Evolutionary conservation across 1,284 basidiomycete species (phyloP).

Genomic region (Boletus austroedulis): DNA sequence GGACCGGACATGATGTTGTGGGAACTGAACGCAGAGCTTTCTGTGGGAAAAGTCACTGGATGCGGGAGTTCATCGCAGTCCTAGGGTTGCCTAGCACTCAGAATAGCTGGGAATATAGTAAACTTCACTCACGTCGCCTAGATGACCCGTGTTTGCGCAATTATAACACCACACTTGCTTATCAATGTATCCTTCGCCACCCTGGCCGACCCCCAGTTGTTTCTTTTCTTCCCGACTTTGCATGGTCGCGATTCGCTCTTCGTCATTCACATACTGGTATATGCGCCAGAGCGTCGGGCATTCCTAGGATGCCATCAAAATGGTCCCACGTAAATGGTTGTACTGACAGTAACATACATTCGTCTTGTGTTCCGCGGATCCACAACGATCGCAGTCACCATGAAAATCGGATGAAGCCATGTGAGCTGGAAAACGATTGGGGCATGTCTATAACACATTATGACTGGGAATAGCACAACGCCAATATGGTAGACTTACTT

Average conservation of each 20-base stretch:
- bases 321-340: neutral
- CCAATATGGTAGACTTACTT: constrained; percentile 41
- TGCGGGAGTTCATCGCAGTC: constrained; percentile 65
- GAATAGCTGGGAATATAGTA: neutral
- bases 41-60: constrained; percentile 48
- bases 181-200: constrained; percentile 75
- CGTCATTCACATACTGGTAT: constrained; percentile 71
- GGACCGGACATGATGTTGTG: constrained; percentile 72
- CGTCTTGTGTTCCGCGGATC: constrained; percentile 62
- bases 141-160: constrained; percentile 76
- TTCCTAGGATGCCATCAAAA: constrained; percentile 48
- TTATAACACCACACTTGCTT: constrained; percentile 85
- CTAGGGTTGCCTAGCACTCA: constrained; percentile 38
- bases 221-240: constrained; percentile 49
- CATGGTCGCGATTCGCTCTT: constrained; percentile 52
- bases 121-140: constrained; percentile 72
- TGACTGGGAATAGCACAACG: neutral
- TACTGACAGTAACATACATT: constrained; percentile 48
- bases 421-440: constrained; percentile 50
- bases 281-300: constrained; percentile 88
- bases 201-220: constrained; percentile 53
- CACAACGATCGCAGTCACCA: constrained; percentile 75
- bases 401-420: constrained; percentile 33
- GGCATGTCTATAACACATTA: constrained; percentile 59
- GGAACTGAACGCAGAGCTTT: constrained; percentile 74